Conservation (phyloP, 768 basidiomycete genomes). For the Boletus coccyginus region DNA sequence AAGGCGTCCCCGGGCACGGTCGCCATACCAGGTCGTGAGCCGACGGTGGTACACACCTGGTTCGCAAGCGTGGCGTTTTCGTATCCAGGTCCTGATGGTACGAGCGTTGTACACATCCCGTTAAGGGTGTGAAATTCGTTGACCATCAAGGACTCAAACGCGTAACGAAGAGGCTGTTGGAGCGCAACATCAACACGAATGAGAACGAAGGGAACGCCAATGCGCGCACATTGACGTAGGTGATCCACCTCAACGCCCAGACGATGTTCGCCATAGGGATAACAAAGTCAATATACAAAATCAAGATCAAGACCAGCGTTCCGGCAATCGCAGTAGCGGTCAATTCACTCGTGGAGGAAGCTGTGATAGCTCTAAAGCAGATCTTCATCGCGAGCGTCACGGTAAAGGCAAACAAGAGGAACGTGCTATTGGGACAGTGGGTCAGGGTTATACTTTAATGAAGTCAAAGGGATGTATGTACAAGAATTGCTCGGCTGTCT, state of each 20-base stretch:
- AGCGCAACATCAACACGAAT: slow-evolving; percentile 30
- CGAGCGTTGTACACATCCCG: slow-evolving; percentile 34
- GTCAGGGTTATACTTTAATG: slow-evolving; percentile 13
- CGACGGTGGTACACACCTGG: slow-evolving; percentile 43
- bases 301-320: slow-evolving; percentile 35
- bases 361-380: slow-evolving; percentile 67
- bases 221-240: slow-evolving; percentile 24
- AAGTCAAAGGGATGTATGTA: neutral
- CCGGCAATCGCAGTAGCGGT: slow-evolving; percentile 41
- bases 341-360: slow-evolving; percentile 49
- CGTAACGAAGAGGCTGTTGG: slow-evolving; percentile 32
- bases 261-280: slow-evolving; percentile 22
- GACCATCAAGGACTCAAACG: slow-evolving; percentile 33
- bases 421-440: slow-evolving; percentile 48
- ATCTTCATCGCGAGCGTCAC: slow-evolving; percentile 66
- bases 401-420: slow-evolving; percentile 50
- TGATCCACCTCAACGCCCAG: slow-evolving; percentile 16
- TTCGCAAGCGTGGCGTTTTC: slow-evolving; percentile 32
- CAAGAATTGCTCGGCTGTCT: slow-evolving; percentile 19
- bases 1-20: slow-evolving; percentile 44
- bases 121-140: slow-evolving; percentile 48
- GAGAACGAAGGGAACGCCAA: slow-evolving; percentile 29
- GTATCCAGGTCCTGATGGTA: slow-evolving; percentile 35
- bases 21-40: slow-evolving; percentile 38
- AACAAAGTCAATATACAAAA: slow-evolving; percentile 44